Percentiles rank a stretch among this genome's conserved stretches.
Evolutionary conservation across 345 rosid species (phyloP).

Genomic region (Draba incana): DNA sequence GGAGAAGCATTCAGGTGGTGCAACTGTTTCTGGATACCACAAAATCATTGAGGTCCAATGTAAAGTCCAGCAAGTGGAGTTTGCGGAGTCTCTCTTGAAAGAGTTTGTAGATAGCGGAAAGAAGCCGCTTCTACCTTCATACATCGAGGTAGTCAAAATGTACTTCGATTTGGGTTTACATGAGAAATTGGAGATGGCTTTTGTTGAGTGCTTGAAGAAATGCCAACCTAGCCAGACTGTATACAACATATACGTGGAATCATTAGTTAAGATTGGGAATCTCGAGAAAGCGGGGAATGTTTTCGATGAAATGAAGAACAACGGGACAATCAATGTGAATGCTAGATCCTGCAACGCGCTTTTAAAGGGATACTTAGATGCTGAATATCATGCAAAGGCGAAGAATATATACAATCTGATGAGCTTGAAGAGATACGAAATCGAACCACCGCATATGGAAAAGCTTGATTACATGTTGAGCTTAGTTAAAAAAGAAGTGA

Average conservation of each 20-base stretch:
- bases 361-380: constrained; percentile 58
- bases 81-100: constrained; percentile 61
- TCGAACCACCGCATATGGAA: constrained; percentile 58
- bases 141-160: constrained; percentile 55
- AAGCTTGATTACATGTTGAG: constrained; percentile 67
- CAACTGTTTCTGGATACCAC: constrained; percentile 68
- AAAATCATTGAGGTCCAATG: constrained; percentile 70
- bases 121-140: constrained; percentile 72
- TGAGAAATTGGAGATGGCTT: constrained; percentile 56
- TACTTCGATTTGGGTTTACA: constrained; percentile 60
- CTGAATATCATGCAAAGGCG: constrained; percentile 61
- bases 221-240: constrained; percentile 64
- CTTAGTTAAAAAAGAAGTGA: constrained; percentile 55
- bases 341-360: constrained; percentile 66
- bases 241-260: constrained; percentile 69
- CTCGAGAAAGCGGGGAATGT: constrained; percentile 65
- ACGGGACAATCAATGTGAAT: constrained; percentile 56
- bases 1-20: constrained; percentile 58
- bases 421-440: constrained; percentile 67
- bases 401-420: constrained; percentile 68
- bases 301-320: constrained; percentile 57
- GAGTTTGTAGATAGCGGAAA: constrained; percentile 65
- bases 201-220: constrained; percentile 61
- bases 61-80: constrained; percentile 54
- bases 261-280: constrained; percentile 59